These are phyloP conservation scores for Mortierella sp. DNA, from an alignment of 371 early-diverging fungal genomes.

Conservation along the genomic window DNA sequence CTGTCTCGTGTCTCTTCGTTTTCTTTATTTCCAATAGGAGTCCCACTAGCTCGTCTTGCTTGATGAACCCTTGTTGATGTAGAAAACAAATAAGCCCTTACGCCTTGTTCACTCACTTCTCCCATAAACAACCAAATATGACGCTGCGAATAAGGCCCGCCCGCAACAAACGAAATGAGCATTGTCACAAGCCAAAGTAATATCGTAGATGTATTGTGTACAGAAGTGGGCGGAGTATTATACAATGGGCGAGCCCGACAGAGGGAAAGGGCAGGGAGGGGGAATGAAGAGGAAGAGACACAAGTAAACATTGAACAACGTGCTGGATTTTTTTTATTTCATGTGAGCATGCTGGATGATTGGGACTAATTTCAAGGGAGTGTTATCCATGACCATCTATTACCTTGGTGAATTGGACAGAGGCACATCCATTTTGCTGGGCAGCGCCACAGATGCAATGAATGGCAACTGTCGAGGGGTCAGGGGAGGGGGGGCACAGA, in stretches of 20 bases:
- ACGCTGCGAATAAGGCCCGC: neutral
- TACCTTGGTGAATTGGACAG: too few species aligned
- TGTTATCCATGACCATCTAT: too few species aligned
- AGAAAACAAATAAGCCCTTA: neutral
- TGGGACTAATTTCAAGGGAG: neutral
- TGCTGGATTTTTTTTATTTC: constrained; percentile 9
- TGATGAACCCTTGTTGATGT: too few species aligned
- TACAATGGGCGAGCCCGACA: neutral
- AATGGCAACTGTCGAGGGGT: too few species aligned
- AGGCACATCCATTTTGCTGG: too few species aligned
- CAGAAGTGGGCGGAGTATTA: constrained; percentile 6
- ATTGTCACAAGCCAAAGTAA: constrained; percentile 25
- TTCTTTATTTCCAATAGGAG: neutral
- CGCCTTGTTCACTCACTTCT: constrained; percentile 1
- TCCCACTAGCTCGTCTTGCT: too few species aligned
- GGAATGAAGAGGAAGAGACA: neutral
- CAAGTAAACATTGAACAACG: neutral
- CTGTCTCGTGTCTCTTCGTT: constrained; percentile 3
- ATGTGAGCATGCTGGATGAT: constrained; percentile 15
- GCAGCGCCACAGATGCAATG: too few species aligned
- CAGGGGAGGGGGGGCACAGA: too few species aligned
- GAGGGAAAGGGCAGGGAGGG: neutral
- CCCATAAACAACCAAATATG: neutral
- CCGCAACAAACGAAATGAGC: neutral
- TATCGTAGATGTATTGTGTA: neutral